These are phyloP conservation scores for Phytopythium kandeliae DNA, from an alignment of 352 stramenopile genomes.

Conservation along the genomic window DNA sequence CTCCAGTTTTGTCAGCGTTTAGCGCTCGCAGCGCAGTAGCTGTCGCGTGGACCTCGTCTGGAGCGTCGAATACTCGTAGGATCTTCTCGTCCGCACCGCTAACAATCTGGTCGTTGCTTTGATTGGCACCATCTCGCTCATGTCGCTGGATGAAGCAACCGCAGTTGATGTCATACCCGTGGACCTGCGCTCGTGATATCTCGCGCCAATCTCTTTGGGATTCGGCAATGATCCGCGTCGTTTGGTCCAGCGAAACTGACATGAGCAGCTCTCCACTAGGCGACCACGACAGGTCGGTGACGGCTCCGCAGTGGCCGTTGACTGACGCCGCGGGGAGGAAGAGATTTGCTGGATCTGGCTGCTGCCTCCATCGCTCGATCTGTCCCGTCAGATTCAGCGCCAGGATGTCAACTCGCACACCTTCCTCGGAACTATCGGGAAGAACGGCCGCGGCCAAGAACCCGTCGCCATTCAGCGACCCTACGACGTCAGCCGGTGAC, in stretches of 20 bases:
- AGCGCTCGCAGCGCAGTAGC: slow-evolving; percentile 15
- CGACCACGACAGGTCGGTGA: slow-evolving; percentile 69
- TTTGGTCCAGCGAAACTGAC: slow-evolving; percentile 74
- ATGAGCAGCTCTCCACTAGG: slow-evolving; percentile 53
- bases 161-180: slow-evolving; percentile 81
- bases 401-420: slow-evolving; percentile 38
- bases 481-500: slow-evolving; percentile 44
- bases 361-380: slow-evolving; percentile 60
- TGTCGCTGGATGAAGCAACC: slow-evolving; percentile 33
- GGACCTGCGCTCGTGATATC: slow-evolving; percentile 72
- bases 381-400: slow-evolving; percentile 59
- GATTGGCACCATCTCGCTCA: slow-evolving; percentile 8
- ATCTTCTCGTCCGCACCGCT: slow-evolving; percentile 83
- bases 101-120: slow-evolving; percentile 34
- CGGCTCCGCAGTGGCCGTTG: slow-evolving; percentile 45
- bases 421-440: background rate
- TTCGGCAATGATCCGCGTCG: slow-evolving; percentile 41
- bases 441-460: slow-evolving; percentile 37
- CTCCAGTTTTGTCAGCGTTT: background rate
- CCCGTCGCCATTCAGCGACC: slow-evolving; percentile 50
- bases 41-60: slow-evolving; percentile 35
- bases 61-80: slow-evolving; percentile 68
- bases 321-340: slow-evolving; percentile 49
- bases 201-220: slow-evolving; percentile 33
- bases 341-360: slow-evolving; percentile 33